Conservation (phyloP, 768 basidiomycete genomes). For the Hypholoma sublateritium region DNA sequence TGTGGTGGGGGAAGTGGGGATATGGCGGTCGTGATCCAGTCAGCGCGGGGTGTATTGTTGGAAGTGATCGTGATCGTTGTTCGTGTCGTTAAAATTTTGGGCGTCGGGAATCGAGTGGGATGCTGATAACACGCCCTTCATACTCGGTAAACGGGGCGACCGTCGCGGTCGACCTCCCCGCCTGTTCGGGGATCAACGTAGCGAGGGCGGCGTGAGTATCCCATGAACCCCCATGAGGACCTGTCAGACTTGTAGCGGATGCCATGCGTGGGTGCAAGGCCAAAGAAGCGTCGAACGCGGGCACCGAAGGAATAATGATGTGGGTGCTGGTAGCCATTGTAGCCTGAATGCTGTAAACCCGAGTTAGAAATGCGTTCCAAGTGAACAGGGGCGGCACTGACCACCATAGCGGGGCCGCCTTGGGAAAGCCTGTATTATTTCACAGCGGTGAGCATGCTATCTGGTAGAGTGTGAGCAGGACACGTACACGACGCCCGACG, state of each 20-base stretch:
- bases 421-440: slow-evolving; percentile 21
- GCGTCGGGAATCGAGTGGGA: neutral
- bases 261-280: slow-evolving; percentile 39
- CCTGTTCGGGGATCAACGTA: slow-evolving; percentile 52
- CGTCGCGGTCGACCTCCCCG: slow-evolving; percentile 53
- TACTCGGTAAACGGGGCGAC: slow-evolving; percentile 52
- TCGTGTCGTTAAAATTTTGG: neutral
- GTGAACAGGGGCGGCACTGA: slow-evolving; percentile 13
- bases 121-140: slow-evolving; percentile 18
- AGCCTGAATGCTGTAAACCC: slow-evolving; percentile 28
- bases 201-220: slow-evolving; percentile 46
- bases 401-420: slow-evolving; percentile 28
- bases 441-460: neutral
- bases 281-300: slow-evolving; percentile 54
- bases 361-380: neutral
- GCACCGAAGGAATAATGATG: slow-evolving; percentile 38
- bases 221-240: slow-evolving; percentile 56
- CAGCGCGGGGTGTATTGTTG: neutral
- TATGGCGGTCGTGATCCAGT: too few species aligned
- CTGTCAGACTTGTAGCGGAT: slow-evolving; percentile 44
- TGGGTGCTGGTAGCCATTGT: slow-evolving; percentile 22
- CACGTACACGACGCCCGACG: slow-evolving; percentile 31
- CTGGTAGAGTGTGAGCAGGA: slow-evolving; percentile 16
- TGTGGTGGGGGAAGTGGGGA: too few species aligned
- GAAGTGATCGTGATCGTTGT: slow-evolving; percentile 15